Evolutionary conservation across 2,329 filamentous ascomycete species (phyloP), one percentile per base, ranked within the genome.

Genomic region (Fusarium multiceps): DNA sequence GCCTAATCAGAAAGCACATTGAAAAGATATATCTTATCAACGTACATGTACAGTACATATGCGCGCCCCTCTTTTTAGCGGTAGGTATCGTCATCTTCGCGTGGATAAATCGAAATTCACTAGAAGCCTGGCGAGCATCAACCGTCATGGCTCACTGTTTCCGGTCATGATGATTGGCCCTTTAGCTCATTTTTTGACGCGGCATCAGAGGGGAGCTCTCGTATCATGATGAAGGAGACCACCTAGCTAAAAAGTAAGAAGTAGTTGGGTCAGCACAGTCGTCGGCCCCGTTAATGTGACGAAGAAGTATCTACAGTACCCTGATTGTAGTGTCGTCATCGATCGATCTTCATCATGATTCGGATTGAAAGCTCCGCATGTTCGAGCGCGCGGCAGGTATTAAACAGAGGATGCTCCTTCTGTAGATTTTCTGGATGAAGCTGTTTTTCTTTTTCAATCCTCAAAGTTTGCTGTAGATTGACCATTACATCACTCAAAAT

Each of bases 241-340:
- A 43, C 11, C 32, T 32, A 46, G 18, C 13, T 11, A 21, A 34
- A 42, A 42, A 59, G 20, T 16, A 57, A 48, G 37, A 42, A 49
- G n/a, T n/a, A 34, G 34, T 37, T 37, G 34, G 34, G 34, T 25
- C 59, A 55, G 55, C 55, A 28, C 20, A 50, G 30, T 46, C 27
- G 11, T 43, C 55, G 42, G 61, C 41, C 55, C 68, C 64, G 23
- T 68, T 64, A 68, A 57, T 58, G 64, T 71, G 68, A 71, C 68
- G 68, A 71, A 46, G 34, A 69, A 46, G 41, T 61, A 43, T 62
- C 34, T 46, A 53, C 34, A 21, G 25, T 54, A 27, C 55, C 59
- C 28, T 63, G 56, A 58, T 32, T 28, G 27, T 58, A 62, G 69
- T 71, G 69, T 71, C 72, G 72, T 74, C 72, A 74, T 74, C 64